Conservation (phyloP, 306 rosid genomes). For the Cicer yamashitae region DNA sequence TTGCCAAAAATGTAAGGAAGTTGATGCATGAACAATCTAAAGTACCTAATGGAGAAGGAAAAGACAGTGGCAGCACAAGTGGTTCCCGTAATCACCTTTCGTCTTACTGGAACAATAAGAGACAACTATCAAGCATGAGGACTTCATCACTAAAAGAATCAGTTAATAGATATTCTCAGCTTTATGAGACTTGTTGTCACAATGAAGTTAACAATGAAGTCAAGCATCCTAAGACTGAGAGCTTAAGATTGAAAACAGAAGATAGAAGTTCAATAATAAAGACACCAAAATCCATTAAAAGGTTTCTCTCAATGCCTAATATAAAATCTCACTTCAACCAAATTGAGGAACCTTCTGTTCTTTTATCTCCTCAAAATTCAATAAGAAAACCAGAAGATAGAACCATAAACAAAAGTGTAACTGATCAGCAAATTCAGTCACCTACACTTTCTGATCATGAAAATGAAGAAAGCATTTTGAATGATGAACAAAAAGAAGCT, state of each 20-base stretch:
- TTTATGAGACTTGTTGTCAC: slow-evolving; percentile 62
- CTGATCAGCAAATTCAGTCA: slow-evolving; percentile 30
- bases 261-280: slow-evolving; percentile 40
- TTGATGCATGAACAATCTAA: slow-evolving; percentile 33
- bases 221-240: slow-evolving; percentile 48
- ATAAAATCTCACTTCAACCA: slow-evolving; percentile 51
- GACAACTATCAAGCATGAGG: slow-evolving; percentile 51
- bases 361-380: slow-evolving; percentile 45
- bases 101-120: slow-evolving; percentile 41
- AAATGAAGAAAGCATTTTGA: slow-evolving; percentile 42
- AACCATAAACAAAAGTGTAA: slow-evolving; percentile 18
- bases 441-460: slow-evolving; percentile 22
- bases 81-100: slow-evolving; percentile 31
- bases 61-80: slow-evolving; percentile 38
- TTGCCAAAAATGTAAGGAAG: slow-evolving; percentile 45
- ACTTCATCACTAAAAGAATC: slow-evolving; percentile 64
- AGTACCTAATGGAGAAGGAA: slow-evolving; percentile 48
- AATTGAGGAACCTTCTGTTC: slow-evolving; percentile 49
- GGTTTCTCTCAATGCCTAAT: slow-evolving; percentile 74
- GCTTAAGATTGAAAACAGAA: slow-evolving; percentile 46
- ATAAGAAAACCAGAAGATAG: slow-evolving; percentile 32
- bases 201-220: slow-evolving; percentile 48
- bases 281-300: slow-evolving; percentile 54
- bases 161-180: slow-evolving; percentile 58
- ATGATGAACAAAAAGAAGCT: slow-evolving; percentile 34